Percentiles rank a stretch among this genome's conserved stretches.
phyloP scores from a whole-genome alignment of 2,329 filamentous ascomycete genomes.

The Purpureocillium takamizusanense region DNA sequence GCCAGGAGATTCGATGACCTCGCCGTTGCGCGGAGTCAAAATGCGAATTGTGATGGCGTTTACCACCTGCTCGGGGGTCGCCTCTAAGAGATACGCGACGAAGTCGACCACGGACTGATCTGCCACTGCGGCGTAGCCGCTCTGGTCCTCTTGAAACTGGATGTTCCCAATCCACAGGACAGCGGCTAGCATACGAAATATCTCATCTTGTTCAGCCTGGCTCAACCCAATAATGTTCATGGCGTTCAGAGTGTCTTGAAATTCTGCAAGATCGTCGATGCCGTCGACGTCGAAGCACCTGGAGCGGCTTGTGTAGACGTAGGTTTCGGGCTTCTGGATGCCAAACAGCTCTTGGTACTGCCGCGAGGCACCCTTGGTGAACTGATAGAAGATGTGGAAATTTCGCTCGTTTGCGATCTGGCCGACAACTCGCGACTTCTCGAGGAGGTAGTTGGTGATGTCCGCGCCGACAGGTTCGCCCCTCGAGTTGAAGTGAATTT shows the following conservation, averaged over 20 bases:
- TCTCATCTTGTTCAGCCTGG: conserved; percentile 85
- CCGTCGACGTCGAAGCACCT: conserved; percentile 93
- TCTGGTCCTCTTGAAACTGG: conserved; percentile 80
- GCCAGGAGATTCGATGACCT: conserved; percentile 65
- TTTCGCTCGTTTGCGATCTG: conserved; percentile 94
- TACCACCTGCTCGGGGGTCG: conserved; percentile 69
- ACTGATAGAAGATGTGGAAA: conserved; percentile 99
- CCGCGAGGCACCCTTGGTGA: conserved; percentile 86
- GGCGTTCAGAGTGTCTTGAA: conserved; percentile 80
- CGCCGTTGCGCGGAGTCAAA: conserved; percentile 58
- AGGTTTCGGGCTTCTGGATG: conserved; percentile 84
- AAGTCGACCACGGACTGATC: conserved; percentile 93
- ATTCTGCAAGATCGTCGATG: conserved; percentile 87
- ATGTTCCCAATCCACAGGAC: conserved; percentile 95
- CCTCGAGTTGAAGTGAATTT: conserved; percentile 87
- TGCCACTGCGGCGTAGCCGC: conserved; percentile 75
- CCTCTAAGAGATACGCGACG: conserved; percentile 86
- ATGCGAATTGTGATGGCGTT: conserved; percentile 85
- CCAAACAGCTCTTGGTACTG: conserved; percentile 83
- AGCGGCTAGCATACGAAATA: conserved; percentile 89
- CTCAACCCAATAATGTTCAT: conserved; percentile 90
- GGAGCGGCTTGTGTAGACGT: conserved; percentile 86
- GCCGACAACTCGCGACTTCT: conserved; percentile 90
- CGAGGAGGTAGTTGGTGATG: conserved; percentile 95
- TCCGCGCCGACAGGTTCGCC: conserved; percentile 93